These are phyloP conservation scores for Chondrus crispus DNA, from an alignment of 23 red algal genomes.

Conservation along the genomic window DNA sequence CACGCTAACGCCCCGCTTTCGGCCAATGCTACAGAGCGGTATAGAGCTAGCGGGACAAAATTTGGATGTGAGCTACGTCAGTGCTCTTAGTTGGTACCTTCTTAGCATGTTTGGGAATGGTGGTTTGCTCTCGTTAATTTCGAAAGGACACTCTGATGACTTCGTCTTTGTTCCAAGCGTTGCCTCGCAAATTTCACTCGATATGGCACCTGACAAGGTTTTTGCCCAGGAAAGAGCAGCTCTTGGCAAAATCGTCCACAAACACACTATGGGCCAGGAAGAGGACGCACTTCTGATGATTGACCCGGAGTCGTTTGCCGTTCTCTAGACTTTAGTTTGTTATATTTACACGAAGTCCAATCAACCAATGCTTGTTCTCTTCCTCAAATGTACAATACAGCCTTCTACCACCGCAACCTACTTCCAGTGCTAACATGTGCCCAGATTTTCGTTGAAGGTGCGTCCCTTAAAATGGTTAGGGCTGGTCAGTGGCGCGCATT, in stretches of 20 bases:
- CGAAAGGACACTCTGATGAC: background rate
- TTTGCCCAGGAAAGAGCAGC: slow-evolving; percentile 38
- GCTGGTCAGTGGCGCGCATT: no score
- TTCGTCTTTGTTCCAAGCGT: slow-evolving; percentile 35
- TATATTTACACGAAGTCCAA: no score
- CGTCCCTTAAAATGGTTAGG: no score
- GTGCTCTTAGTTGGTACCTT: slow-evolving; percentile 83
- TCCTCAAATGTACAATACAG: no score
- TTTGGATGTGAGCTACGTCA: slow-evolving; percentile 76
- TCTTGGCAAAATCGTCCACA: background rate
- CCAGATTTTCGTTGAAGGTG: no score
- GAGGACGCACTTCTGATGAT: background rate
- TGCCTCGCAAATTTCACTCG: slow-evolving; percentile 3
- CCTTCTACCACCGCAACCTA: no score
- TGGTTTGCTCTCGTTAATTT: slow-evolving; percentile 29
- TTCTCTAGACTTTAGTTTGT: background rate
- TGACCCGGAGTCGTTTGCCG: background rate
- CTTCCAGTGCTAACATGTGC: no score
- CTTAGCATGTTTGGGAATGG: slow-evolving; percentile 69
- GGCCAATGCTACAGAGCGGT: slow-evolving; percentile 75
- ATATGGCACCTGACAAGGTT: slow-evolving; percentile 22
- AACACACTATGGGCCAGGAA: background rate
- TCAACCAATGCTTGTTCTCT: no score
- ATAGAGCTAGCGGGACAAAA: slow-evolving; percentile 46
- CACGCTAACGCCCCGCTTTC: slow-evolving; percentile 58